These are phyloP conservation scores for Letharia lupina DNA, from an alignment of 495 filamentous ascomycete species.

Conservation along the genomic window DNA sequence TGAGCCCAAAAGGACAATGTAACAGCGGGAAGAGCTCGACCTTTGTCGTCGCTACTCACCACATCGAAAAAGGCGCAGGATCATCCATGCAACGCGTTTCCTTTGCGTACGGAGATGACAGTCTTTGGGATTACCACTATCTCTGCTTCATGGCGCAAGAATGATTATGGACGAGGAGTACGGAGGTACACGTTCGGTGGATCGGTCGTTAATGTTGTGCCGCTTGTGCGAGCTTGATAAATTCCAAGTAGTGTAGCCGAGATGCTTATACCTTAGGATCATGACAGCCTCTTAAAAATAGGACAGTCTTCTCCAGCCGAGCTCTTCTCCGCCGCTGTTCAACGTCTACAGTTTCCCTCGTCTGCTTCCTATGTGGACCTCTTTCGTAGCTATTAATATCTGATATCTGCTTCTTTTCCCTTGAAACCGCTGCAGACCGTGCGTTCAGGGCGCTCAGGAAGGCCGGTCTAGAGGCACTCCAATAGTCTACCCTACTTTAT, in stretches of 20 bases:
- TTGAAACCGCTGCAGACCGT: not conserved
- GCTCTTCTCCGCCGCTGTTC: not conserved
- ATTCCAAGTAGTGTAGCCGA: not conserved
- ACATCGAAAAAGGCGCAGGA: too few relatives aligned
- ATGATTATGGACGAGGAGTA: not conserved
- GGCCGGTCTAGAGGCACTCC: not conserved
- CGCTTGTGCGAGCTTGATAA: not conserved
- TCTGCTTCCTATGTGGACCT: not conserved
- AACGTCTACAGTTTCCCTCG: not conserved
- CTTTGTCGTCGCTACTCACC: not conserved
- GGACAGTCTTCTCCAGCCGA: not conserved
- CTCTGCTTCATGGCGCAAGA: not conserved
- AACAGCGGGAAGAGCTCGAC: not conserved
- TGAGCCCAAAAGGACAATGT: not conserved
- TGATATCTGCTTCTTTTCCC: not conserved
- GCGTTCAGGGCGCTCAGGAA: not conserved
- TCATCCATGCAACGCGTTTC: too few relatives aligned
- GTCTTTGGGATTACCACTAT: not conserved
- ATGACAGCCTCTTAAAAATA: not conserved
- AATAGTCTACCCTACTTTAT: constrained; percentile 10
- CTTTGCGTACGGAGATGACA: too few relatives aligned
- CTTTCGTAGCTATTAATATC: not conserved
- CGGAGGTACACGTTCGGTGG: not conserved
- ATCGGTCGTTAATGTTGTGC: not conserved
- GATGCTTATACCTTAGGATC: not conserved